Evolutionary conservation across 2,329 filamentous ascomycete genomes (phyloP), one percentile per base, ranked within the genome.

Genomic region (Diaporthe longicolla): DNA sequence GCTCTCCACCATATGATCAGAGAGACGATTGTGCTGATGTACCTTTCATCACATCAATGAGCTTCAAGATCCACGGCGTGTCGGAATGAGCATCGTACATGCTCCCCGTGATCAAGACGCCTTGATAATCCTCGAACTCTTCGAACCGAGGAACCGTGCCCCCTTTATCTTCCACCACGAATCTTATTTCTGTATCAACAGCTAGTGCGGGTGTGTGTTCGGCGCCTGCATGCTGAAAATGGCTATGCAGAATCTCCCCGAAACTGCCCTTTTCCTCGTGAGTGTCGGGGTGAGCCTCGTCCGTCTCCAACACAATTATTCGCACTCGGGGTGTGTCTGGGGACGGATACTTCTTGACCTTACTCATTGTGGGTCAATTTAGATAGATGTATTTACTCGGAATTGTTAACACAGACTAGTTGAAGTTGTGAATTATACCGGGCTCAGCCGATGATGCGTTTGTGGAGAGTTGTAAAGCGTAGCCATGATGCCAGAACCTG

Each of bases 31-130:
- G 9, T n/a, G 32, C 11, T 13, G 8, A 9, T 43, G n/a, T 10
- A 66, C 61, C 61, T 52, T 50, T 35, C 43, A 66, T 24, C 19
- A 66, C 45, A 35, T 43, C 21, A 8, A 52, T 32, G 21, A 66
- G 61, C n/a, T 66, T 50, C 58, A 92, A 78, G 70, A 95, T 94
- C 94, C 94, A 97, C 0, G 90, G 89, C 50, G 91, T 85, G 73
- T 93, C 85, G 55, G 92, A 93, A 78, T 92, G 94, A 0, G 93
- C 90, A 79, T 94, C 93, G 80, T 90, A 87, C 82, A 89, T 91
- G 89, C 85, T 86, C 3, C 94, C 94, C 1, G 92, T 93, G 69
- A 96, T 87, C 48, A 97, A 82, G n/a, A 97, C 84, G 0, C 91
- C 94, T 83, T 96, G 92, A 37, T 94, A 87, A 17, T 89, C 85